Percentiles rank a stretch among this genome's conserved stretches.
Conservation (phyloP, 2,329 filamentous ascomycete genomes). For the Diaporthe destruens region DNA sequence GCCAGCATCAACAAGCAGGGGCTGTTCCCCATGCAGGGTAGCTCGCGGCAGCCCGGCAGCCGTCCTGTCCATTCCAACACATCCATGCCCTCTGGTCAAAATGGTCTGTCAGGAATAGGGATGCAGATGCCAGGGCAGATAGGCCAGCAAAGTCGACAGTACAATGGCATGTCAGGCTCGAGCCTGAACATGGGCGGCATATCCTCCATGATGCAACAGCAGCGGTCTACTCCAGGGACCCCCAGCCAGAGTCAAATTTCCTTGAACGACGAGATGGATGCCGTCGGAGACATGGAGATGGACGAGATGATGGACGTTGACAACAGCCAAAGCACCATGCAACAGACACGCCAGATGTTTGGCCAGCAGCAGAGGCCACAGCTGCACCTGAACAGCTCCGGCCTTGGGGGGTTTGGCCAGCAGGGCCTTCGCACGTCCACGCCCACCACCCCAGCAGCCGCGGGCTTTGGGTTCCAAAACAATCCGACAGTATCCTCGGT, state of each 20-base stretch:
- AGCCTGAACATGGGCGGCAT: conserved; percentile 51
- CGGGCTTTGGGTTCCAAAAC: conserved; percentile 84
- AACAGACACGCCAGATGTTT: conserved; percentile 78
- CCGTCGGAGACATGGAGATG: conserved; percentile 96
- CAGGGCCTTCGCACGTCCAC: conserved; percentile 87
- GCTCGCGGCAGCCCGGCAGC: conserved; percentile 36
- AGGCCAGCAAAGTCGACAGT: conserved; percentile 51
- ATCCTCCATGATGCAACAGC: conserved; percentile 59
- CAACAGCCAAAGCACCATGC: conserved; percentile 73
- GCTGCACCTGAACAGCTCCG: conserved; percentile 84
- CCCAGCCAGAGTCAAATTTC: conserved; percentile 45
- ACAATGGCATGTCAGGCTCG: conserved; percentile 44
- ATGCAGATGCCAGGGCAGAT: conserved; percentile 44
- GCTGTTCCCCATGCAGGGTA: conserved; percentile 35
- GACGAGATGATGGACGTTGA: conserved; percentile 81
- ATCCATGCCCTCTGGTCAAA: conserved; percentile 37
- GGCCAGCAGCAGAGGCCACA: conserved; percentile 76
- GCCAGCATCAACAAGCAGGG: conserved; percentile 38
- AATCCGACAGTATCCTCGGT: conserved; percentile 98
- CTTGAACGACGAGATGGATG: conserved; percentile 78
- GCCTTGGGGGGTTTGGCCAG: conserved; percentile 66
- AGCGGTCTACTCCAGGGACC: conserved; percentile 53
- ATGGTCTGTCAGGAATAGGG: conserved; percentile 40
- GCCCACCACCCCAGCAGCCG: conserved; percentile 84
- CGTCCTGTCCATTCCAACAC: conserved; percentile 38